Conservation (phyloP, 1,284 basidiomycete species). For the Trichosporon faecale region DNA sequence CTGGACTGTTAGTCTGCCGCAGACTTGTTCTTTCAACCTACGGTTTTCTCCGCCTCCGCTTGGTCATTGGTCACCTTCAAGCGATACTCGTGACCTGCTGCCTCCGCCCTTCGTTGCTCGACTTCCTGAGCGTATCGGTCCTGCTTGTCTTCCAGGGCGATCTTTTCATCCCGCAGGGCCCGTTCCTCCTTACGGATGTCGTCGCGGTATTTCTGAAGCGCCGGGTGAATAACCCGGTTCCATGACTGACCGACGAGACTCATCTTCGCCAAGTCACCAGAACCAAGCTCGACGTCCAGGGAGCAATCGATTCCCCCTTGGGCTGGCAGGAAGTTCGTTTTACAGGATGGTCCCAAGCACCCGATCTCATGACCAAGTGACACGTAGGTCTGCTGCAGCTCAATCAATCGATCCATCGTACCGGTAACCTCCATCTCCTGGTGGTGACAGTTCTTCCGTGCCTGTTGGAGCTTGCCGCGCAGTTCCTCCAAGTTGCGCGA, state of each 20-base stretch:
- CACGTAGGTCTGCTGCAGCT: slow-evolving; percentile 70
- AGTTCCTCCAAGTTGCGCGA: slow-evolving; percentile 68
- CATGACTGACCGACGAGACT: slow-evolving; percentile 63
- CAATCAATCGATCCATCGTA: slow-evolving; percentile 71
- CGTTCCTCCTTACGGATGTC: slow-evolving; percentile 64
- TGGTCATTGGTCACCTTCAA: slow-evolving; percentile 57
- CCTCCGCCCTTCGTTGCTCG: slow-evolving; percentile 61
- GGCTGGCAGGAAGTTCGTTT: not conserved
- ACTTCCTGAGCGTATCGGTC: slow-evolving; percentile 59
- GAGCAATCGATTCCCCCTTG: slow-evolving; percentile 60
- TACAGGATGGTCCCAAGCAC: not conserved
- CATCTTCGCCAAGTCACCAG: slow-evolving; percentile 63
- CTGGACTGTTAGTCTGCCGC: slow-evolving; percentile 22
- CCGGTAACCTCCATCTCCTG: slow-evolving; percentile 75
- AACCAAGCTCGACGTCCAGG: slow-evolving; percentile 70
- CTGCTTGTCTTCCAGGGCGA: slow-evolving; percentile 71
- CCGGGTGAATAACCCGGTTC: slow-evolving; percentile 66
- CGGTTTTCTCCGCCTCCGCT: slow-evolving; percentile 71
- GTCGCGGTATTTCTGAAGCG: slow-evolving; percentile 66
- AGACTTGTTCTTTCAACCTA: slow-evolving; percentile 49
- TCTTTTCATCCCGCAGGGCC: slow-evolving; percentile 67
- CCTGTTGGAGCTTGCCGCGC: slow-evolving; percentile 67
- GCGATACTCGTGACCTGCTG: slow-evolving; percentile 61
- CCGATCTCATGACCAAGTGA: slow-evolving; percentile 68
- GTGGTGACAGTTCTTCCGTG: slow-evolving; percentile 64